Conservation (phyloP, 1,284 basidiomycete species). For the Cutaneotrichosporon sp. region DNA sequence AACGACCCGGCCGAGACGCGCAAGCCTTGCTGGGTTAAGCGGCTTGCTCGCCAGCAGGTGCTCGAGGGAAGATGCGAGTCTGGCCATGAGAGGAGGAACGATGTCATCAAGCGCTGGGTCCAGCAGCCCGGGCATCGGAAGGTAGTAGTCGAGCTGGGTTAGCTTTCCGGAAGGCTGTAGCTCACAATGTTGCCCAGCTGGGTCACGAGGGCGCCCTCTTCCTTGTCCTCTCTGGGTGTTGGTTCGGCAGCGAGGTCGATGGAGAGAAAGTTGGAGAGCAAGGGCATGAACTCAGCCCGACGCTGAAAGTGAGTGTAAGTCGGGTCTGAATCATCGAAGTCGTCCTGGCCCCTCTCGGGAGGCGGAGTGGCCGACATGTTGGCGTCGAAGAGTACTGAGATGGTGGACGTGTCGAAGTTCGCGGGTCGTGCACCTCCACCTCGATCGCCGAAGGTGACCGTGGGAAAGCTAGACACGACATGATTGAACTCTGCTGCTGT, state of each 20-base stretch:
- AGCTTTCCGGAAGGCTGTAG: conserved; percentile 1
- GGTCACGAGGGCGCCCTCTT: conserved; percentile 57
- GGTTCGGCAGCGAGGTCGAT: conserved; percentile 57
- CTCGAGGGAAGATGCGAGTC: conserved; percentile 64
- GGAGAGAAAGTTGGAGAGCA: conserved; percentile 60
- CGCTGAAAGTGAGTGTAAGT: conserved; percentile 52
- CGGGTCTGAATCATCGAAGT: conserved; percentile 44
- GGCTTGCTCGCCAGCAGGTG: background rate
- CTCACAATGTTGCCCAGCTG: conserved; percentile 52
- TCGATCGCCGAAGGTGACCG: background rate
- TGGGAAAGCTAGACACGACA: background rate
- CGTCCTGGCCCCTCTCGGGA: conserved; percentile 7
- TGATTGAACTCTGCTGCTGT: background rate
- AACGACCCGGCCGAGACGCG: conserved; percentile 64
- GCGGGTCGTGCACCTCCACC: conserved; percentile 7
- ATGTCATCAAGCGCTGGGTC: conserved; percentile 90
- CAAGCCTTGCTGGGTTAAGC: conserved; percentile 55
- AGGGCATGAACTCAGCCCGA: conserved; percentile 59
- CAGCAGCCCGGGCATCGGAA: conserved; percentile 90
- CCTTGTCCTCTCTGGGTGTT: conserved; percentile 54
- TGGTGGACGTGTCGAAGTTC: background rate
- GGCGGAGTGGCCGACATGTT: background rate
- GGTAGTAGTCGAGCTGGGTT: conserved; percentile 77
- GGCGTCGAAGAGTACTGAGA: background rate
- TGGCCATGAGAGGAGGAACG: conserved; percentile 70